Conservation (phyloP, 192 early-diverging fungal genomes). For the Backusella macrospora region DNA sequence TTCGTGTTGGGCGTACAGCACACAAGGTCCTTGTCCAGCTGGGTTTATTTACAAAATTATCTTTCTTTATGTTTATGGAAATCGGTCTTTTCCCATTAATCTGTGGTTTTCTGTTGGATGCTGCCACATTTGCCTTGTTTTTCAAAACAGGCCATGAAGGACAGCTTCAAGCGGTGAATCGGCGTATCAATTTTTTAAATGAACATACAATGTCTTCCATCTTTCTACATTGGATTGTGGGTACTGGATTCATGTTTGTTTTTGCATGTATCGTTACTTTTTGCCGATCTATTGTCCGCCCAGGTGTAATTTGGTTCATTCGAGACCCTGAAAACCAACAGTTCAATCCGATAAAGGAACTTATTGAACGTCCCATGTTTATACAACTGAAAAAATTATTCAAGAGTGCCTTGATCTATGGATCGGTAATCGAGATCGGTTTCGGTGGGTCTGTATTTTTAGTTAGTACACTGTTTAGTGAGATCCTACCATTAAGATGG, state of each 20-base stretch:
- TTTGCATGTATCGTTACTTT: conserved; percentile 82
- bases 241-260: conserved; percentile 91
- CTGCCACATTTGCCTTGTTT: conserved; percentile 78
- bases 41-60: conserved; percentile 55
- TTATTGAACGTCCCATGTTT: conserved; percentile 74
- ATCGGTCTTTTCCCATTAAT: conserved; percentile 83
- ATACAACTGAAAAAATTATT: conserved; percentile 82
- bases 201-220: conserved; percentile 61
- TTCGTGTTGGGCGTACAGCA: background rate
- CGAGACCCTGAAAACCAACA: conserved; percentile 93
- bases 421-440: conserved; percentile 69
- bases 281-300: conserved; percentile 80
- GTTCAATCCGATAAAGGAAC: conserved; percentile 92
- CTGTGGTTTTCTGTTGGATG: conserved; percentile 83
- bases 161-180: conserved; percentile 45
- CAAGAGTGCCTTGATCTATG: conserved; percentile 84
- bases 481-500: conserved; percentile 66
- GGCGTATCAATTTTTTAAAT: conserved; percentile 58
- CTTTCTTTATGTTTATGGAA: conserved; percentile 86
- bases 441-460: conserved; percentile 53
- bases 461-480: conserved; percentile 29
- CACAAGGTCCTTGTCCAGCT: background rate
- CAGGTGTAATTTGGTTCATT: conserved; percentile 98
- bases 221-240: conserved; percentile 88
- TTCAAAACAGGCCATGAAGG: background rate